These are phyloP conservation scores for Lojkania enalia DNA, from an alignment of 2,329 filamentous ascomycete species.

Conservation along the genomic window DNA sequence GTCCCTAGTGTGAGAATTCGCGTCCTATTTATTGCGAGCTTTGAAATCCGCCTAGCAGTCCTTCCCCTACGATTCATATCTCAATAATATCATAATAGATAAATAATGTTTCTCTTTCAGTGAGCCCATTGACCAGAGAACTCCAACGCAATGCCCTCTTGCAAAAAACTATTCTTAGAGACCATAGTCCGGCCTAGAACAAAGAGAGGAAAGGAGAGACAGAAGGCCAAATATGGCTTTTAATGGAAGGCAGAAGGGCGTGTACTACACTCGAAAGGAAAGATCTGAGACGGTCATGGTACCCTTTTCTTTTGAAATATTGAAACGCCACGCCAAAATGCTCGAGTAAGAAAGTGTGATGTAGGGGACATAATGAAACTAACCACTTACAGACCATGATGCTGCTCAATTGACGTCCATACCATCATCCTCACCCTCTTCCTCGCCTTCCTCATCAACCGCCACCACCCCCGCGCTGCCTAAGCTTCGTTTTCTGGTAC, in stretches of 20 bases:
- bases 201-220: background rate
- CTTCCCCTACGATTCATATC: too few relatives aligned
- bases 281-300: background rate
- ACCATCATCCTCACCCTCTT: conserved; percentile 48
- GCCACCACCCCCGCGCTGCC: conserved; percentile 42
- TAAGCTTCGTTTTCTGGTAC: conserved; percentile 49
- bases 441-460: conserved; percentile 47
- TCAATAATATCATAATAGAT: too few relatives aligned
- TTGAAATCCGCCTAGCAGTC: too few relatives aligned
- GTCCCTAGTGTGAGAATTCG: too few relatives aligned
- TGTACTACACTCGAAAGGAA: background rate
- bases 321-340: background rate
- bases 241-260: background rate
- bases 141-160: background rate
- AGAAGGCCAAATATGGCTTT: background rate
- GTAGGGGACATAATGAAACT: background rate
- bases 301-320: background rate
- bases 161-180: too few relatives aligned
- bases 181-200: background rate
- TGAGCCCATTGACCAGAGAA: too few relatives aligned
- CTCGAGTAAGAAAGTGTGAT: background rate
- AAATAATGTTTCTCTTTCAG: too few relatives aligned
- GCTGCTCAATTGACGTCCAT: conserved; percentile 45
- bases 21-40: too few relatives aligned
- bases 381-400: background rate